Conservation (phyloP, 2,329 filamentous ascomycete species). For the Pseudovirgaria hyperparasitica region DNA sequence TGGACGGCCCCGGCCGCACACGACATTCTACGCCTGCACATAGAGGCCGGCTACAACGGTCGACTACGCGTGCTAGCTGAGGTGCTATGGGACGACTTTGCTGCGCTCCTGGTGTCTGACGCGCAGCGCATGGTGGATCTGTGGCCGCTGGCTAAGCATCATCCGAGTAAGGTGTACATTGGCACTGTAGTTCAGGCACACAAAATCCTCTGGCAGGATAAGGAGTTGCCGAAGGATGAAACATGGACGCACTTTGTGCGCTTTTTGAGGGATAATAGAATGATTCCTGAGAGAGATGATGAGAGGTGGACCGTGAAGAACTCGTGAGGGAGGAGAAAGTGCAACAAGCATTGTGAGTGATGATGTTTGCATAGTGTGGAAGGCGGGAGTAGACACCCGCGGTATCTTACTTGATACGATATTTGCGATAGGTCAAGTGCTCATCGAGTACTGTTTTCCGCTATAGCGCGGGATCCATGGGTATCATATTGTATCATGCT, state of each 20-base stretch:
- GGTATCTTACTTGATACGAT: no score
- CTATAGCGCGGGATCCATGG: no score
- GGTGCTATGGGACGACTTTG: conserved; percentile 18
- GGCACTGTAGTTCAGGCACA: conserved; percentile 6
- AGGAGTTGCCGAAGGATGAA: not conserved
- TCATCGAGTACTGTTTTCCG: no score
- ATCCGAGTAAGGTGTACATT: conserved; percentile 15
- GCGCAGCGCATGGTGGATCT: conserved; percentile 8
- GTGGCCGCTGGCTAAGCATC: conserved; percentile 16
- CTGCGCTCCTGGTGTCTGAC: conserved; percentile 8
- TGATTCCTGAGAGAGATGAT: no score
- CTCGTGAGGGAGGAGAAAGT: no score
- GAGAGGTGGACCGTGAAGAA: no score
- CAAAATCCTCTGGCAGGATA: not conserved
- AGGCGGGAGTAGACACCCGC: no score
- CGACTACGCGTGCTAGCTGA: conserved; percentile 17
- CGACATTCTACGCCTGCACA: not conserved
- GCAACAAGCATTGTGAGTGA: no score
- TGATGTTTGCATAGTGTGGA: no score
- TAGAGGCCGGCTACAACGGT: conserved; percentile 10
- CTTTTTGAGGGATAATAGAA: conserved; percentile 1
- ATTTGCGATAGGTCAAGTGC: no score
- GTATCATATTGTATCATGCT: no score
- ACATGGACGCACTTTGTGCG: not conserved
- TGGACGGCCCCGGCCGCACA: conserved; percentile 1